phyloP scores from a whole-genome alignment of 1,284 basidiomycete genomes.

The Meira nashicola region DNA sequence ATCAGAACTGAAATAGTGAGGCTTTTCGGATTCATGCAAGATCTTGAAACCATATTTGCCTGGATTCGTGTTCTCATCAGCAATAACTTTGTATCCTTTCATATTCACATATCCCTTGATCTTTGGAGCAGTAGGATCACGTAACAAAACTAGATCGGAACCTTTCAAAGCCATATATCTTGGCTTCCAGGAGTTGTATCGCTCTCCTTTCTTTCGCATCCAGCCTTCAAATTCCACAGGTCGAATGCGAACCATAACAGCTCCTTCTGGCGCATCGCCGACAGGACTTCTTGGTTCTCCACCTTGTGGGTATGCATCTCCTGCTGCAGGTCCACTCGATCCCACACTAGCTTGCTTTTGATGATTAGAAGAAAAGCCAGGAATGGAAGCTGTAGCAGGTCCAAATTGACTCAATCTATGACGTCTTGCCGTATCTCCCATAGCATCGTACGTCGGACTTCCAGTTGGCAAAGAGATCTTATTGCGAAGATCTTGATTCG shows the following conservation, averaged over 20 bases:
- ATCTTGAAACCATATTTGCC: conserved; percentile 94
- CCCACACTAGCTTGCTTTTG: conserved; percentile 19
- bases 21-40: conserved; percentile 78
- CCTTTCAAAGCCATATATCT: conserved; percentile 95
- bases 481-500: conserved; percentile 14
- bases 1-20: conserved; percentile 85
- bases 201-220: conserved; percentile 92
- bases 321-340: conserved; percentile 14
- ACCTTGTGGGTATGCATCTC: conserved; percentile 14
- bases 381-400: conserved; percentile 15
- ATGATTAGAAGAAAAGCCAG: conserved; percentile 10
- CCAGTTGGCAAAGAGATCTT: conserved; percentile 48
- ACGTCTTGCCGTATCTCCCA: conserved; percentile 35
- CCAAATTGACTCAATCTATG: conserved; percentile 14
- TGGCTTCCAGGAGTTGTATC: conserved; percentile 88
- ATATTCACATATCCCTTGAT: conserved; percentile 95
- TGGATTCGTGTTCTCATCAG: conserved; percentile 85
- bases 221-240: conserved; percentile 60
- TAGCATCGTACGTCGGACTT: conserved; percentile 40
- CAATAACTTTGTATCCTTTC: conserved; percentile 83
- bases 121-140: conserved; percentile 54
- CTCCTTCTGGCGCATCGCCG: conserved; percentile 10
- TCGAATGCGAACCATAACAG: conserved; percentile 45
- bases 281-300: background rate
- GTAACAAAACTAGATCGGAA: conserved; percentile 55